Percentiles rank a stretch among this genome's conserved stretches.
Evolutionary conservation across 1,284 basidiomycete genomes (phyloP).

Genomic region (Trichosporon coremiiforme): DNA sequence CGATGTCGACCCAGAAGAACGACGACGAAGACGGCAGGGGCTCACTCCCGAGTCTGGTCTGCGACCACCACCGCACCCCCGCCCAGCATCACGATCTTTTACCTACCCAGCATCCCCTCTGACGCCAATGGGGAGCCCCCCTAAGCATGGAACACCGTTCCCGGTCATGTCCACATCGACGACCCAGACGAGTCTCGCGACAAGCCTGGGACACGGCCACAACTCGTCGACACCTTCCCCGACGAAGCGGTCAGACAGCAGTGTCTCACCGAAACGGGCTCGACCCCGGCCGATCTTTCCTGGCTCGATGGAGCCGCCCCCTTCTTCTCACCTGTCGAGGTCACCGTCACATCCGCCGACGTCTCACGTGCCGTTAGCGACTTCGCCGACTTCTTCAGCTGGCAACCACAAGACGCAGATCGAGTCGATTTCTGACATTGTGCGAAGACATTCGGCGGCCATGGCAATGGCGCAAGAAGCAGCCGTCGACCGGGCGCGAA

Average conservation of each 20-base stretch:
- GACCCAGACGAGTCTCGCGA: conserved; percentile 10
- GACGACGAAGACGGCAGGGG: conserved; percentile 27
- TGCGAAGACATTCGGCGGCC: conserved; percentile 50
- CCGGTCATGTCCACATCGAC: conserved; percentile 10
- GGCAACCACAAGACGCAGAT: conserved; percentile 20
- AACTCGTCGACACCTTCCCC: neutral
- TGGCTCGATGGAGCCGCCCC: neutral
- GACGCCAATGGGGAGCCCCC: conserved; percentile 4
- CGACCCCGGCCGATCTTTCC: conserved; percentile 20
- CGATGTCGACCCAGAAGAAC: conserved; percentile 30
- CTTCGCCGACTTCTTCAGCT: conserved; percentile 20
- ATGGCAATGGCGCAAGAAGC: conserved; percentile 36
- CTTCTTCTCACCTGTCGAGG: neutral
- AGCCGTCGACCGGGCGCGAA: conserved; percentile 37
- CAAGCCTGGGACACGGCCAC: neutral
- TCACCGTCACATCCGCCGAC: conserved; percentile 19
- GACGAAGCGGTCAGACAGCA: conserved; percentile 9
- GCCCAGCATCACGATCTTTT: conserved; percentile 21
- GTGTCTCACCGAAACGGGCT: neutral
- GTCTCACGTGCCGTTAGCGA: conserved; percentile 9
- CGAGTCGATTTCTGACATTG: conserved; percentile 57
- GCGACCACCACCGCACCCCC: conserved; percentile 28
- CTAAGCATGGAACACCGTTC: conserved; percentile 7
- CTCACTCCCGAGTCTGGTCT: conserved; percentile 28
- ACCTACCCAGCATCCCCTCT: conserved; percentile 2